phyloP scores from a whole-genome alignment of 768 basidiomycete genomes.

The Mycena pura region DNA sequence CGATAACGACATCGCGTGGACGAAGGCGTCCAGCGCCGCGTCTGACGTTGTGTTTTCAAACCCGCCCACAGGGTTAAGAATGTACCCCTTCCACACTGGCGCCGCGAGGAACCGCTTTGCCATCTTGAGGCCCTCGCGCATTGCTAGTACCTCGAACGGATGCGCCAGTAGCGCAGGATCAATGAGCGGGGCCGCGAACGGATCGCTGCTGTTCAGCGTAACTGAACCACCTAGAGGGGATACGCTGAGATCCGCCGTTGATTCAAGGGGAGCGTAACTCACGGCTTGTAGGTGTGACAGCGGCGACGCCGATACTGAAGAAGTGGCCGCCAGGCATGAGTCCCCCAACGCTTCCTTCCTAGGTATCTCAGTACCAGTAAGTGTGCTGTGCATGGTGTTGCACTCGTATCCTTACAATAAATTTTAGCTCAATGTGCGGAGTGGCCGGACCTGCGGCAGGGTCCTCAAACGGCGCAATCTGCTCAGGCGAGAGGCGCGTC shows the following conservation, averaged over 20 bases:
- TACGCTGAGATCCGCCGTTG: neutral
- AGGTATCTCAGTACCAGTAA: neutral
- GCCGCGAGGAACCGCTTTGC: constrained; percentile 20
- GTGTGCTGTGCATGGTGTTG: neutral
- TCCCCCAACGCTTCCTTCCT: neutral
- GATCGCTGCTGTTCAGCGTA: constrained; percentile 42
- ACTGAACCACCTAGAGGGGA: constrained; percentile 29
- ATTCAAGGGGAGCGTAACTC: constrained; percentile 9
- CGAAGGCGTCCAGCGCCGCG: constrained; percentile 18
- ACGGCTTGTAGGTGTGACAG: constrained; percentile 27
- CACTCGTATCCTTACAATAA: constrained; percentile 28
- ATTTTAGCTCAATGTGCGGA: constrained; percentile 43
- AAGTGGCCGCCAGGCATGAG: constrained; percentile 15
- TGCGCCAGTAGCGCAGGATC: constrained; percentile 47
- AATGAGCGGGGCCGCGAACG: constrained; percentile 50
- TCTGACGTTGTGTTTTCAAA: neutral
- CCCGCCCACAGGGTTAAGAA: neutral
- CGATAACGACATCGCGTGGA: constrained; percentile 8
- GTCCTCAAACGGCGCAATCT: constrained; percentile 37
- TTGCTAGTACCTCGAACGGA: constrained; percentile 22
- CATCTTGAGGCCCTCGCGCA: constrained; percentile 17
- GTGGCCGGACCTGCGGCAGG: constrained; percentile 44
- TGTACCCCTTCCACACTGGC: constrained; percentile 28
- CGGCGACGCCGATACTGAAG: neutral
- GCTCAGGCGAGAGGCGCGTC: constrained; percentile 34